A percentile compares a stretch with the other conserved stretches of the same genome.
These are phyloP conservation scores for Fagopyrum esculentum DNA, from an alignment of 148 eudicot species.

Conservation along the genomic window DNA sequence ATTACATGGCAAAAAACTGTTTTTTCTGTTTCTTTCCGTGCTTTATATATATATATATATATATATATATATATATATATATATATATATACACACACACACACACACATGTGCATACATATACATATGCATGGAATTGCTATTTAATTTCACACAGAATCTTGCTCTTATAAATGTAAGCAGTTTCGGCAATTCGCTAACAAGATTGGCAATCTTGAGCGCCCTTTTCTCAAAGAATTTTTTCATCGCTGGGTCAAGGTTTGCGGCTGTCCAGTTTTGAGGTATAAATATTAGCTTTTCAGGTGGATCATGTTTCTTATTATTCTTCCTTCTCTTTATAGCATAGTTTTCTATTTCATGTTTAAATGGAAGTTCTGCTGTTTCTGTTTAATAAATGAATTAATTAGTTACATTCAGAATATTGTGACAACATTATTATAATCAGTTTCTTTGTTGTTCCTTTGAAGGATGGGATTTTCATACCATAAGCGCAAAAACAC, in stretches of 20 bases:
- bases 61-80: no score
- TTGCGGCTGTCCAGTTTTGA: constrained; percentile 89
- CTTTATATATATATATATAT: no score
- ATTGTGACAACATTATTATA: background rate
- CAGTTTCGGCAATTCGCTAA: constrained; percentile 96
- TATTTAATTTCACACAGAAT: background rate
- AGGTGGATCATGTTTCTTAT: constrained; percentile 6
- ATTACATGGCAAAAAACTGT: no score
- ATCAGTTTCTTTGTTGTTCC: constrained; percentile 7
- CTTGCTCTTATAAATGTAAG: background rate
- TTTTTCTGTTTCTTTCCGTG: no score
- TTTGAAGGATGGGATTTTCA: constrained; percentile 84
- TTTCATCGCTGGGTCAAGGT: constrained; percentile 96
- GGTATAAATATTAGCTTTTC: constrained; percentile 34
- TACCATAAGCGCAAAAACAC: constrained; percentile 87
- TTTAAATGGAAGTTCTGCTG: constrained; percentile 2
- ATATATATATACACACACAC: no score
- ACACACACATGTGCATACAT: no score
- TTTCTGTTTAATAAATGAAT: background rate
- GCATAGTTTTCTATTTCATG: background rate
- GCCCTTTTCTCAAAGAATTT: constrained; percentile 93
- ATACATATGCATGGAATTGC: background rate
- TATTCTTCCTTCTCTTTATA: background rate
- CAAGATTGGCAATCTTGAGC: constrained; percentile 94
- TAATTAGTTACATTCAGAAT: background rate